Evolutionary conservation across 163 green algal genomes (phyloP), one percentile per base, ranked within the genome.

Genomic region (Prototheca stagnorum): DNA sequence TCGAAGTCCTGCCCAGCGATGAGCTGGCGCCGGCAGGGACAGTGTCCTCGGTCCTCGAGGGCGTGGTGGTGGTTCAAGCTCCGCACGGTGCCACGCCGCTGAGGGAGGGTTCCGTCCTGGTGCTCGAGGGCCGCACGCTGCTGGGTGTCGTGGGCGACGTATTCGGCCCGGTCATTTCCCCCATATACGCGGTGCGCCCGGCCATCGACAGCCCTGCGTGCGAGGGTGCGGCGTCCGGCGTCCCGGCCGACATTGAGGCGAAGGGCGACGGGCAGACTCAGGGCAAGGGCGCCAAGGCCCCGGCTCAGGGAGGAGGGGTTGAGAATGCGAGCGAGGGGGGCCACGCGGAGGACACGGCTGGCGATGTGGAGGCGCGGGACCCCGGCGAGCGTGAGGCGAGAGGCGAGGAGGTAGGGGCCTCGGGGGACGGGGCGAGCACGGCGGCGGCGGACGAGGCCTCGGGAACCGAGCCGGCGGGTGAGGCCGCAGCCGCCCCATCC

Each of bases 121-220:
- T 72, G 29, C 43, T 75, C 27, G 62, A 66, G 33, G 71, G 82
- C 46, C 57, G 67, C 20, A 60, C 53, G 1, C 51, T 62, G 0
- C 35, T 88, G 9, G 79, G 79, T 2, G 56, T 66, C 15, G 48
- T 88, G 20, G 77, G 86, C 44, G 79, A 88, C 45, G 74, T 84
- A 22, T 88, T 88, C 65, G 79, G 79, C 0, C 79, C 70, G 0
- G 58, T 80, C 16, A 62, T 43, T 22, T 25, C 58, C 24, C 34
- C 44, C 26, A 2, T 51, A 2, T 54, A 39, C 35, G 26, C 20
- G 21, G 21, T 53, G 23, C 24, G 7, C 8, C 2, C 15, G 12
- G 21, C 48, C 19, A 23, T 33, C 6, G 21, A 11, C 11, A 5
- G 5, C 5, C 17, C 17, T 5, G 19, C 40, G 5, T 1, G 19